phyloP scores from a whole-genome alignment of 169 alveolate genomes.

The Besnoitia besnoiti region DNA sequence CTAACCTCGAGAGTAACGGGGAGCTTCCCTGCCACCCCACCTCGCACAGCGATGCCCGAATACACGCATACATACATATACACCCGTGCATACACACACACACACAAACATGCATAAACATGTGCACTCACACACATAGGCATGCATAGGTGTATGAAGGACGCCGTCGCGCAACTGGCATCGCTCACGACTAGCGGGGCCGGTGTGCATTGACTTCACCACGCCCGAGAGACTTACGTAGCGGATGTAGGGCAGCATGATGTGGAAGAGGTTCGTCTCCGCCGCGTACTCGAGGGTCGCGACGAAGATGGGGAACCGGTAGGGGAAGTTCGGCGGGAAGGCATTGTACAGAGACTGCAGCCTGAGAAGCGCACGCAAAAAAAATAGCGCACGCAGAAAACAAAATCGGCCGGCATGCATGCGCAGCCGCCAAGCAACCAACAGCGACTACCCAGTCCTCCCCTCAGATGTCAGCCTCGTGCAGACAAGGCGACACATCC shows the following conservation, averaged over 20 bases:
- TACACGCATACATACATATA: background rate
- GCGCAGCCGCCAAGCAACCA: background rate
- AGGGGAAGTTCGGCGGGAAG: slow-evolving; percentile 50
- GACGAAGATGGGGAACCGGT: slow-evolving; percentile 60
- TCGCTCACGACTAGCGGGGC: background rate
- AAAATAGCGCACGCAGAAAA: background rate
- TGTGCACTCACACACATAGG: background rate
- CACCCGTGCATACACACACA: background rate
- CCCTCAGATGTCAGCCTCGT: background rate
- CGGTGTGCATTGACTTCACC: background rate
- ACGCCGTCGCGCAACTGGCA: background rate
- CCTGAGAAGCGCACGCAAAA: background rate
- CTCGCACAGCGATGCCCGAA: background rate
- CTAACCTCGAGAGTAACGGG: background rate
- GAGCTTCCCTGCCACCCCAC: background rate
- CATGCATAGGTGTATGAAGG: background rate
- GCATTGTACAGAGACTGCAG: slow-evolving; percentile 64
- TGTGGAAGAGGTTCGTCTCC: slow-evolving; percentile 44
- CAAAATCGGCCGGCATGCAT: no score
- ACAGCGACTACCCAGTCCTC: background rate
- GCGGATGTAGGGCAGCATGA: slow-evolving; percentile 54
- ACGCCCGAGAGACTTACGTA: slow-evolving; percentile 15
- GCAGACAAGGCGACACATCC: background rate
- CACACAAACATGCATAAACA: background rate
- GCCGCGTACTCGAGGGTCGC: slow-evolving; percentile 62